These are phyloP conservation scores for Metschnikowia gruessii DNA, from an alignment of 805 yeast species.

Conservation along the genomic window DNA sequence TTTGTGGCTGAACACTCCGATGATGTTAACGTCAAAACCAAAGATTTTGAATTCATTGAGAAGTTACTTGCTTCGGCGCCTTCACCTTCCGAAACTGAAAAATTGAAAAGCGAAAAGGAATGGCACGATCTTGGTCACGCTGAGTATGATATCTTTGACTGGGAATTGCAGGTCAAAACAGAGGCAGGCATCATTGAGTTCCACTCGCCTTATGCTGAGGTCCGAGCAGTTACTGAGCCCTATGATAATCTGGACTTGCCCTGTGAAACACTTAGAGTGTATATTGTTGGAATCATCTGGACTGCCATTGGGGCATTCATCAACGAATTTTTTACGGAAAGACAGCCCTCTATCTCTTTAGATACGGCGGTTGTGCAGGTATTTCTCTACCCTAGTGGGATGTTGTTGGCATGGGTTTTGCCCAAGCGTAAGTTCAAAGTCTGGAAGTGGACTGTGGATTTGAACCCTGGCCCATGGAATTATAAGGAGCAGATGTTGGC, in stretches of 20 bases:
- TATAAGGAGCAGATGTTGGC: slow-evolving; percentile 65
- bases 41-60: slow-evolving; percentile 34
- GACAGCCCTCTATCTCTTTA: slow-evolving; percentile 19
- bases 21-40: slow-evolving; percentile 47
- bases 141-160: slow-evolving; percentile 22
- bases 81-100: neutral
- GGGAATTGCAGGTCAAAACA: slow-evolving; percentile 34
- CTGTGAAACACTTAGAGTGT: slow-evolving; percentile 38
- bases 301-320: slow-evolving; percentile 29
- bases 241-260: slow-evolving; percentile 34
- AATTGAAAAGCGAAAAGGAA: neutral
- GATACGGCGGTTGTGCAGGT: slow-evolving; percentile 17
- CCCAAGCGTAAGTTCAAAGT: slow-evolving; percentile 39
- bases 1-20: slow-evolving; percentile 41
- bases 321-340: slow-evolving; percentile 18
- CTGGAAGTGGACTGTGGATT: slow-evolving; percentile 35
- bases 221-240: slow-evolving; percentile 40
- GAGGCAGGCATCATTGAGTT: slow-evolving; percentile 37
- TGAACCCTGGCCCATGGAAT: slow-evolving; percentile 66
- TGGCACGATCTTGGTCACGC: slow-evolving; percentile 3
- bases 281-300: slow-evolving; percentile 22
- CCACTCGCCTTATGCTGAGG: slow-evolving; percentile 43
- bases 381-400: slow-evolving; percentile 28
- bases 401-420: slow-evolving; percentile 36
- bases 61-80: slow-evolving; percentile 14